These are phyloP conservation scores for Fusarium ambrosium DNA, from an alignment of 2,329 filamentous ascomycete genomes.

Conservation along the genomic window DNA sequence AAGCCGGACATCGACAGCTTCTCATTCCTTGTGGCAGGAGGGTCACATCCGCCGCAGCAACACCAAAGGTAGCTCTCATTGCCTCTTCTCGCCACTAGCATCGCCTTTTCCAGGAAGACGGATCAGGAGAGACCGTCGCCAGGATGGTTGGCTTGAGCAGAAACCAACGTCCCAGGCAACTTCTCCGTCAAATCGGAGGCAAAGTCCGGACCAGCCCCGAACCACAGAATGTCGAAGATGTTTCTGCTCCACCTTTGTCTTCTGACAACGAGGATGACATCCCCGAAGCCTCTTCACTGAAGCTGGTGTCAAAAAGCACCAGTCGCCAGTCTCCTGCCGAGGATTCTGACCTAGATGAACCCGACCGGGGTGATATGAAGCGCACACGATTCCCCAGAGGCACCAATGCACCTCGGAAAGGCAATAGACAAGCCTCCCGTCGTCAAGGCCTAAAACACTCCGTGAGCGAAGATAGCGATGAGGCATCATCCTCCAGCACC, in stretches of 20 bases:
- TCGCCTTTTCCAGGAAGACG: background rate
- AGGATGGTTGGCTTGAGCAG: conserved; percentile 43
- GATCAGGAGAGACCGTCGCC: background rate
- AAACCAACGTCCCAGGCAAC: conserved; percentile 14
- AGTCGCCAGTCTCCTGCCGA: conserved; percentile 13
- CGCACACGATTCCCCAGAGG: conserved; percentile 49
- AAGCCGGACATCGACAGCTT: background rate
- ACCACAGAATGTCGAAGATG: conserved; percentile 24
- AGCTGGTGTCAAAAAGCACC: background rate
- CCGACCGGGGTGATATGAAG: conserved; percentile 50
- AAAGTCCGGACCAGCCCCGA: conserved; percentile 22
- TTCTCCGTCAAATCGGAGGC: conserved; percentile 34
- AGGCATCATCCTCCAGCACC: conserved; percentile 12
- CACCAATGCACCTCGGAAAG: conserved; percentile 11
- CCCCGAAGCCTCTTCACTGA: conserved; percentile 3
- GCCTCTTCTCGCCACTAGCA: background rate
- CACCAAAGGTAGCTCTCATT: background rate
- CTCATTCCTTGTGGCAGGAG: background rate
- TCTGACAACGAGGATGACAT: conserved; percentile 44
- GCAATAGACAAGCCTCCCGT: conserved; percentile 8
- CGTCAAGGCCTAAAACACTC: background rate
- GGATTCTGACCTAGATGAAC: conserved; percentile 47
- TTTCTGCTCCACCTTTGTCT: conserved; percentile 47
- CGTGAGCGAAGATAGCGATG: background rate
- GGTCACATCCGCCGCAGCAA: background rate